Base-by-base conservation (phyloP, 2,329 filamentous ascomycete genomes). In the Fusarium udum region DNA sequence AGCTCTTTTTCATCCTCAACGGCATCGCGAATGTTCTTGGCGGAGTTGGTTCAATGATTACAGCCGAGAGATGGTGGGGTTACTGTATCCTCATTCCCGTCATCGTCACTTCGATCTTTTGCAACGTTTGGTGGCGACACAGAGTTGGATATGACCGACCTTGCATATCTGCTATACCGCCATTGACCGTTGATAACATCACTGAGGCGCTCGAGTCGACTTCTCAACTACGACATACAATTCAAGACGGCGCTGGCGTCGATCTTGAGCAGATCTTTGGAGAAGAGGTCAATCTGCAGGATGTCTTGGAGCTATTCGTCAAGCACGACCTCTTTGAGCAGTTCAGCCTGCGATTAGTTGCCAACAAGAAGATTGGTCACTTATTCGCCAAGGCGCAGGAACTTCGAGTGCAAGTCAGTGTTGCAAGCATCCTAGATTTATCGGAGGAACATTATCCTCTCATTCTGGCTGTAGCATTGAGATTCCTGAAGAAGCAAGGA, bases 11-110 rank as follows among this genome's bases (percentile, higher is more conserved):
- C 12, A 55, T 78, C 4, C 68, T 86, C 39, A 87, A 85, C 48
- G 86, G 85, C 2, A 62, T 82, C 4, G 83, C 84, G 1, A 85
- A 86, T 1, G 59, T 88, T 1, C 73, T 88, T 0, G 85, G 86
- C 9, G 86, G 86, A 11, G 84, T 82, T 2, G 87, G 82, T 4
- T 87, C 86, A 0, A 82, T 89, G 79, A 76, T 88, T 6, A 88
- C 86, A 0, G 84, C 86, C 0, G 85, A 84, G 7, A 74, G 78
- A 34, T 89, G 87, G 87, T 86, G 84, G 83, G 87, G 84, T 4
- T 89, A 89, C 55, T 79, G 87, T 0, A 80, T 88, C 0, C 77
- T 89, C 9, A 80, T 85, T 6, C 87, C 87, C 0, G 87, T 87
- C 69, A 85, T 89, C 14, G 63, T 85, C 7, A 79, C 82, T 0